Percentiles rank a stretch among this genome's conserved stretches.
Conservation (phyloP, 768 basidiomycete species). For the Thelephora aurantiotincta region DNA sequence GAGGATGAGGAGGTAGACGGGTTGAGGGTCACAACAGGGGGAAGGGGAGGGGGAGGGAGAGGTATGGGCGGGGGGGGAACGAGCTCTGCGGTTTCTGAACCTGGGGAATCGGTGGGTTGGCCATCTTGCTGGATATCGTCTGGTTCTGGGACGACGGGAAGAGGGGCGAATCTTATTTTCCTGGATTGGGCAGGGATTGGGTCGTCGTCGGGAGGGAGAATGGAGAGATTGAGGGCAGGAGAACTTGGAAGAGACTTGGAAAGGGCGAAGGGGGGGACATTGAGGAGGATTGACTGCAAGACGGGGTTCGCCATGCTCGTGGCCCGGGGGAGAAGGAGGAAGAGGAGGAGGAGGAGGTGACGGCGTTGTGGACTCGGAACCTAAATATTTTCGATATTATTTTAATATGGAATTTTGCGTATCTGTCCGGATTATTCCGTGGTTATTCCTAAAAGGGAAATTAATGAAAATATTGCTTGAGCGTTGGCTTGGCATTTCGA, state of each 20-base stretch:
- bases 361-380: constrained; percentile 9
- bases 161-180: constrained; percentile 71
- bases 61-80: neutral
- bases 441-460: too few species aligned
- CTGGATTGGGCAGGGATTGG: constrained; percentile 8
- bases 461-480: too few species aligned
- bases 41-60: neutral
- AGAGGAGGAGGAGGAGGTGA: constrained; percentile 14
- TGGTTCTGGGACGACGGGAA: constrained; percentile 31
- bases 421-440: too few species aligned
- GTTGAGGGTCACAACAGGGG: neutral
- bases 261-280: neutral
- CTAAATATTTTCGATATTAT: too few species aligned
- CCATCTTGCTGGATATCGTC: neutral
- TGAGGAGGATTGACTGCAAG: constrained; percentile 1
- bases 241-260: constrained; percentile 1
- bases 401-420: too few species aligned
- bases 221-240: constrained; percentile 5
- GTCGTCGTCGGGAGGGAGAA: constrained; percentile 6
- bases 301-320: neutral
- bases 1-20: neutral
- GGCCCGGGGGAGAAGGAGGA: constrained; percentile 11
- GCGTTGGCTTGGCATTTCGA: too few species aligned
- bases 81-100: neutral
- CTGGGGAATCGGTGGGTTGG: neutral